A percentile compares a stretch with the other conserved stretches of the same genome.
Conservation (phyloP, 352 stramenopile genomes). For the Hyaloperonospora brassicae region DNA sequence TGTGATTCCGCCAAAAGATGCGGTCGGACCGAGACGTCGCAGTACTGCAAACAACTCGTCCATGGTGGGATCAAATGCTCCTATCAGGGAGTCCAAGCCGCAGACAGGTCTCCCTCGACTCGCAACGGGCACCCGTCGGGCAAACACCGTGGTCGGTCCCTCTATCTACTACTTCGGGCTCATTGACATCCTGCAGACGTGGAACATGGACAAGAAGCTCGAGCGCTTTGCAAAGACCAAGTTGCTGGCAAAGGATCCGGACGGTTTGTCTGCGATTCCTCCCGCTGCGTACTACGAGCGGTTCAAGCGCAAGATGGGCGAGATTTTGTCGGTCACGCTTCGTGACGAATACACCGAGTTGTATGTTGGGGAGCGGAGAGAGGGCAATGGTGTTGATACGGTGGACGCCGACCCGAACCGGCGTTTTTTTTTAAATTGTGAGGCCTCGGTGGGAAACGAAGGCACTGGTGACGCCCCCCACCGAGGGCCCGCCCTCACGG, state of each 20-base stretch:
- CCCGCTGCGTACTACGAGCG: constrained; percentile 81
- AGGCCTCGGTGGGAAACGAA: constrained; percentile 30
- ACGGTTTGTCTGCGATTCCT: constrained; percentile 74
- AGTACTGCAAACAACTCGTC: constrained; percentile 35
- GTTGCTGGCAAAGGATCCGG: constrained; percentile 66
- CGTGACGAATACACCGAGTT: constrained; percentile 54
- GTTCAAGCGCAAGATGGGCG: constrained; percentile 84
- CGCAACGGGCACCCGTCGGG: constrained; percentile 59
- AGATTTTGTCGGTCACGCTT: constrained; percentile 68
- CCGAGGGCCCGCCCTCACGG: constrained; percentile 30
- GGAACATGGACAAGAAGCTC: constrained; percentile 88
- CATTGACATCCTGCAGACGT: constrained; percentile 85
- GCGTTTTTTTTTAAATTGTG: constrained; percentile 51
- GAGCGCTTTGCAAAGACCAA: constrained; percentile 85
- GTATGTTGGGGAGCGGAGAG: constrained; percentile 29
- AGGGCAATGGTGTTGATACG: constrained; percentile 17
- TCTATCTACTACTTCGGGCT: constrained; percentile 86
- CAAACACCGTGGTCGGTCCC: constrained; percentile 81
- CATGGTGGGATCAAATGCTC: constrained; percentile 24
- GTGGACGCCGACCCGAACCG: constrained; percentile 20
- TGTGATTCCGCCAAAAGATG: constrained; percentile 24
- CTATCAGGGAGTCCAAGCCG: constrained; percentile 29
- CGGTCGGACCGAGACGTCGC: constrained; percentile 21
- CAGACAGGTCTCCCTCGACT: constrained; percentile 39
- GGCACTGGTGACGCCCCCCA: constrained; percentile 27